Evolutionary conservation across 192 early-diverging fungal genomes (phyloP).

Genomic region (Diversispora eburnea): DNA sequence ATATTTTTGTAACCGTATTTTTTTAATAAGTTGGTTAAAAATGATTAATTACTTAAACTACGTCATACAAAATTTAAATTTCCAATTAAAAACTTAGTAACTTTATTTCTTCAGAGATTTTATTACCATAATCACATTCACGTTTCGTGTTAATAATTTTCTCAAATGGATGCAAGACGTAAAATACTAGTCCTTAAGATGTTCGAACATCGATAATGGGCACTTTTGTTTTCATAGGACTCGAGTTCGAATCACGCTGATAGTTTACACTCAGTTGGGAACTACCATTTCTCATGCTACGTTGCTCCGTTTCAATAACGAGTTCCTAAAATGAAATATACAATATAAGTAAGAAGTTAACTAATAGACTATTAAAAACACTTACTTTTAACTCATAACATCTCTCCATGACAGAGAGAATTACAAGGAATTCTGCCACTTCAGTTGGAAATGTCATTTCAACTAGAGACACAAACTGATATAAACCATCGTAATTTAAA

Average conservation of each 20-base stretch:
- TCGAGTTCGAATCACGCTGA: not conserved
- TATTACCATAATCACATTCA: not conserved
- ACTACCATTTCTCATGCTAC: not conserved
- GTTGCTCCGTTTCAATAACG: not conserved
- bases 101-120: not conserved
- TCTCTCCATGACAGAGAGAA: constrained; percentile 12
- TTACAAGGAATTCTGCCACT: constrained; percentile 7
- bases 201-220: not conserved
- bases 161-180: not conserved
- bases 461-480: constrained; percentile 6
- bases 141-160: not conserved
- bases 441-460: constrained; percentile 17
- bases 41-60: too few relatives aligned
- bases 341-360: not conserved
- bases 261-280: not conserved
- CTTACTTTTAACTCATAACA: constrained; percentile 21
- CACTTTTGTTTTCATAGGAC: not conserved
- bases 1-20: too few relatives aligned
- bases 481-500: constrained; percentile 18
- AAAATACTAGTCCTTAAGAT: not conserved
- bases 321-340: constrained; percentile 1
- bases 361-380: not conserved
- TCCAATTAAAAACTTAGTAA: not conserved
- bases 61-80: not conserved
- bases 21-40: too few relatives aligned